These are phyloP conservation scores for Smittium culicis DNA, from an alignment of 371 early-diverging fungal genomes.

Conservation along the genomic window DNA sequence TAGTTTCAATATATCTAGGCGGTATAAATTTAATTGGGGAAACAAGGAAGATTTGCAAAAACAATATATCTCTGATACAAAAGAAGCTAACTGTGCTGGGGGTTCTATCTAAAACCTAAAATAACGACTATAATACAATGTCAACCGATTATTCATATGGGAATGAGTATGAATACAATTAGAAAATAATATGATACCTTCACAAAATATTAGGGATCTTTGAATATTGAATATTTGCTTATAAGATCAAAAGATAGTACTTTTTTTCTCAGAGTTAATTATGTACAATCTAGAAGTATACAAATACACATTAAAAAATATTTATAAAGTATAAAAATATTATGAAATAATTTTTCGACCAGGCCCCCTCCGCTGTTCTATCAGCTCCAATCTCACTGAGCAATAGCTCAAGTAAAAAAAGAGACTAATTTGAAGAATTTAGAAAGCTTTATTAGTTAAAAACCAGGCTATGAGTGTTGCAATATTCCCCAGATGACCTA, in stretches of 20 bases:
- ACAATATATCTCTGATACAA: background rate
- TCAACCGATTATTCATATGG: background rate
- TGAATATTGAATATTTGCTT: background rate
- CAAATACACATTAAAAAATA: no score
- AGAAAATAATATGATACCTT: background rate
- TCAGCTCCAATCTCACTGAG: no score
- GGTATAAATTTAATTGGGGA: background rate
- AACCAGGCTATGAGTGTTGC: background rate
- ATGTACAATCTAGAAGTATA: no score
- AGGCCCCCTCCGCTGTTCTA: no score
- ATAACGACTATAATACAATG: background rate
- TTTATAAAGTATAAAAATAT: no score
- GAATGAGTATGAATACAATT: background rate
- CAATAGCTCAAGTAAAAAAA: no score
- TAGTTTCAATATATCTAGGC: background rate
- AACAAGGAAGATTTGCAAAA: background rate
- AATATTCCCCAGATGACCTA: background rate
- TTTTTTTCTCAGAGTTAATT: no score
- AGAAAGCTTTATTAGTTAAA: background rate
- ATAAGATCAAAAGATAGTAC: no score
- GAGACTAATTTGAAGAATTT: background rate
- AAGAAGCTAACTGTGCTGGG: background rate
- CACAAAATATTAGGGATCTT: background rate
- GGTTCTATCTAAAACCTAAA: background rate
- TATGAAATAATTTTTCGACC: no score